phyloP scores from a whole-genome alignment of 2,329 filamentous ascomycete genomes.

The Dactylellina parvicollis region DNA sequence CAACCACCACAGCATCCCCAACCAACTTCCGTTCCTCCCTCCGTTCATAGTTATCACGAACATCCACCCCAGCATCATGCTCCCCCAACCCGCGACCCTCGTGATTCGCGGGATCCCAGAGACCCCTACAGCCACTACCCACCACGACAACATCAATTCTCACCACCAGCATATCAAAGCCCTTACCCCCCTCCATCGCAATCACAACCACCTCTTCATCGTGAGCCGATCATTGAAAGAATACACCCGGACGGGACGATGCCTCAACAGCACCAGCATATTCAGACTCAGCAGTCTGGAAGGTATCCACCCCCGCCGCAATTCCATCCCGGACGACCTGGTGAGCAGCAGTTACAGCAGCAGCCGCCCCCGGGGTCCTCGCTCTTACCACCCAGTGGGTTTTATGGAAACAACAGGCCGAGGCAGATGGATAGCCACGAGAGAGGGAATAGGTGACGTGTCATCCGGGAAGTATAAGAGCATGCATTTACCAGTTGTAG shows the following conservation, averaged over 20 bases:
- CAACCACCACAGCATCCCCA: constrained; percentile 44
- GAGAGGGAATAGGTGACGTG: constrained; percentile 24
- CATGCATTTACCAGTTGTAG: not conserved
- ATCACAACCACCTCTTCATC: constrained; percentile 45
- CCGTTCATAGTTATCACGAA: constrained; percentile 37
- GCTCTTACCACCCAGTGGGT: constrained; percentile 20
- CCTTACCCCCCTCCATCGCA: constrained; percentile 42
- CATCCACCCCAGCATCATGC: constrained; percentile 45
- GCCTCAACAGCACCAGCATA: constrained; percentile 49
- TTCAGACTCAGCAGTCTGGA: constrained; percentile 39
- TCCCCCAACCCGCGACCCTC: constrained; percentile 27
- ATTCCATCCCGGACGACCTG: constrained; percentile 29
- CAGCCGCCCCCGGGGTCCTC: constrained; percentile 16
- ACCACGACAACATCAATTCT: constrained; percentile 37
- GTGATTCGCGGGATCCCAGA: constrained; percentile 28
- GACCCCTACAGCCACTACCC: constrained; percentile 30
- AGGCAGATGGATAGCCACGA: constrained; percentile 52
- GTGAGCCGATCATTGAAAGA: constrained; percentile 36
- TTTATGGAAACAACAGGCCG: constrained; percentile 30
- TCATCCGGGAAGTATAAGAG: too few relatives aligned
- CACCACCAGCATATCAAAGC: constrained; percentile 40
- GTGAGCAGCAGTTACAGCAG: constrained; percentile 25
- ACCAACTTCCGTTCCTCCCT: constrained; percentile 1
- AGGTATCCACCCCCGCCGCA: constrained; percentile 44
- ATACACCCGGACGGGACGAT: constrained; percentile 48